Conservation (phyloP, 345 rosid species). For the Clarkia xantiana region DNA sequence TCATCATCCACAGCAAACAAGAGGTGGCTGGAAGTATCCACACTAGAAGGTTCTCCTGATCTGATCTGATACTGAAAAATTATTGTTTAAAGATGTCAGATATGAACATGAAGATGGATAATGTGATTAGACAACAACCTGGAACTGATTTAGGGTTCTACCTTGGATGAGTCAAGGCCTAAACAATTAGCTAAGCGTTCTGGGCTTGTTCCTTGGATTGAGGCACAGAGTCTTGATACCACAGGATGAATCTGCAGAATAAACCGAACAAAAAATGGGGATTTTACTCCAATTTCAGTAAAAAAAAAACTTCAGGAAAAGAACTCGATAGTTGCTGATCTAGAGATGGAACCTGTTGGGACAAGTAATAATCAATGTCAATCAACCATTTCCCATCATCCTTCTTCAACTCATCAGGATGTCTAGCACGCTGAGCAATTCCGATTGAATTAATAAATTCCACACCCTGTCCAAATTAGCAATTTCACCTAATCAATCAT, state of each 20-base stretch:
- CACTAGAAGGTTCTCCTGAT: conserved; percentile 30
- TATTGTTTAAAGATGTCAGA: conserved; percentile 3
- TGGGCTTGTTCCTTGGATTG: conserved; percentile 93
- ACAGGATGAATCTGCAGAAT: conserved; percentile 75
- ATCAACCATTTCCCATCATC: conserved; percentile 80
- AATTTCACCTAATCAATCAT: not conserved
- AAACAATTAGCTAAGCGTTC: conserved; percentile 89
- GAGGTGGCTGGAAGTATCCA: conserved; percentile 42
- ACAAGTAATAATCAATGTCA: conserved; percentile 88
- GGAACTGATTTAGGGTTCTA: conserved; percentile 12
- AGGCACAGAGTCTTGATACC: conserved; percentile 83
- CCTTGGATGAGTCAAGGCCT: conserved; percentile 96
- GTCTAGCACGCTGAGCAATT: conserved; percentile 87
- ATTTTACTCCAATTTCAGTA: not conserved
- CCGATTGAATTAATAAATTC: conserved; percentile 51
- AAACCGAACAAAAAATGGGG: conserved; percentile 1
- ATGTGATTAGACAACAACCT: not conserved
- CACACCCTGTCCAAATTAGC: conserved; percentile 35
- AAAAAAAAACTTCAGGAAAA: not conserved
- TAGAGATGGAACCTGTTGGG: conserved; percentile 33
- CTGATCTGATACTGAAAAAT: conserved; percentile 51
- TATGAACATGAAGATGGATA: not conserved
- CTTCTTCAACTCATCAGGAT: conserved; percentile 83
- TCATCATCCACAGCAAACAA: conserved; percentile 52
- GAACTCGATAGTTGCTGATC: not conserved